Percentiles rank a stretch among this genome's conserved stretches.
phyloP scores from a whole-genome alignment of 2,329 filamentous ascomycete genomes.

The Fusarium beomiforme region DNA sequence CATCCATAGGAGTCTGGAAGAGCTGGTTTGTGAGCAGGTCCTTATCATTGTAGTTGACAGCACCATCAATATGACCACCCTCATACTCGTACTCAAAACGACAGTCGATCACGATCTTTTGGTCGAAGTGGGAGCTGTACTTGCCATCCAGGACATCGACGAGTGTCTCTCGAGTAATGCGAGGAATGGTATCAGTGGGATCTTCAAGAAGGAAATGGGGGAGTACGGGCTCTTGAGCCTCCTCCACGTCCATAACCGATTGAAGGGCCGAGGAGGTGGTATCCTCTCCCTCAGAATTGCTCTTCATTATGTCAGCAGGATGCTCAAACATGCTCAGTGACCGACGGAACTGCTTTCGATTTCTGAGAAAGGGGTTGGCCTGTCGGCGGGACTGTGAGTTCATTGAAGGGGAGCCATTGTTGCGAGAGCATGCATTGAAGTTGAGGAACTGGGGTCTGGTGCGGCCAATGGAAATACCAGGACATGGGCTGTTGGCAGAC shows the following conservation, averaged over 20 bases:
- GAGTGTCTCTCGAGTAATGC: slow-evolving; percentile 84
- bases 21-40: slow-evolving; percentile 83
- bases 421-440: slow-evolving; percentile 63
- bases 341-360: slow-evolving; percentile 88
- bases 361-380: slow-evolving; percentile 77
- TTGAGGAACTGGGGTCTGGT: slow-evolving; percentile 74
- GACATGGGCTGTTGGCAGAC: slow-evolving; percentile 68
- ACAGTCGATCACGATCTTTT: slow-evolving; percentile 92
- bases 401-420: slow-evolving; percentile 77
- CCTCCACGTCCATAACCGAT: slow-evolving; percentile 86
- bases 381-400: slow-evolving; percentile 75
- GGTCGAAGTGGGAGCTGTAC: slow-evolving; percentile 78
- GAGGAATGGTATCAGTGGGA: slow-evolving; percentile 85
- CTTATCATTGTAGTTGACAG: slow-evolving; percentile 97
- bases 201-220: slow-evolving; percentile 87
- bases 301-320: slow-evolving; percentile 86
- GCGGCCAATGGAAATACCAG: slow-evolving; percentile 65
- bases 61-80: slow-evolving; percentile 92
- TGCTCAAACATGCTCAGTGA: slow-evolving; percentile 98
- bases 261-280: slow-evolving; percentile 61
- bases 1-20: slow-evolving; percentile 73
- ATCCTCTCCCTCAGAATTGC: slow-evolving; percentile 70
- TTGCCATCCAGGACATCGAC: slow-evolving; percentile 88
- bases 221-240: slow-evolving; percentile 75
- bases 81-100: slow-evolving; percentile 99